Evolutionary conservation across 2,329 filamentous ascomycete species (phyloP).

Genomic region (Cordyceps cateniannulata): DNA sequence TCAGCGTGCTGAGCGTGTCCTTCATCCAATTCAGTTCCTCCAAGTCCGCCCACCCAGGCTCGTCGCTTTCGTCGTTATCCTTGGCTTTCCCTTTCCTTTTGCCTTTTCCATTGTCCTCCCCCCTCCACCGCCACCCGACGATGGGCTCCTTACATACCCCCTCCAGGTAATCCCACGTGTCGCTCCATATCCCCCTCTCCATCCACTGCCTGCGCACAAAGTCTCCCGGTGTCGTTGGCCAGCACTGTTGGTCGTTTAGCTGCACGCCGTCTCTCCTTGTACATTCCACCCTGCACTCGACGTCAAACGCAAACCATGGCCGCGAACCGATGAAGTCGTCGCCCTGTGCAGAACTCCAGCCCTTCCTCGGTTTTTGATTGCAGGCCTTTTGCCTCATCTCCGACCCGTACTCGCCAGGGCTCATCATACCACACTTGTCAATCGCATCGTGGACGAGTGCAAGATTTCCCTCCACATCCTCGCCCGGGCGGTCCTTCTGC

Average conservation of each 20-base stretch:
- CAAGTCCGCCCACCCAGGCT: neutral
- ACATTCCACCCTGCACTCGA: conserved; percentile 1
- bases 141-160: neutral
- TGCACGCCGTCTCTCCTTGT: neutral
- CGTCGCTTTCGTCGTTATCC: neutral
- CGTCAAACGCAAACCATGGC: conserved; percentile 3
- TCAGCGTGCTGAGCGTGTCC: neutral
- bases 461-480: neutral
- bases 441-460: neutral
- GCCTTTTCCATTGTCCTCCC: neutral
- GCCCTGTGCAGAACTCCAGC: neutral
- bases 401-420: neutral
- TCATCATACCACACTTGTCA: neutral
- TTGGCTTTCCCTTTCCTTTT: too few relatives aligned
- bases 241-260: neutral
- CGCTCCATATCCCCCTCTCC: neutral
- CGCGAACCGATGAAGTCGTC: neutral
- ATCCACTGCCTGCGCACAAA: neutral
- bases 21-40: neutral
- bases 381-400: too few relatives aligned
- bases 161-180: neutral
- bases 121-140: neutral
- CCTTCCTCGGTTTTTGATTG: neutral
- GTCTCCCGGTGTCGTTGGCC: neutral
- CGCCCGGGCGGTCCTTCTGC: neutral